Percentiles rank a stretch among this genome's conserved stretches.
Evolutionary conservation across 441 rosid species (phyloP).

Genomic region (Eruca vesicaria): DNA sequence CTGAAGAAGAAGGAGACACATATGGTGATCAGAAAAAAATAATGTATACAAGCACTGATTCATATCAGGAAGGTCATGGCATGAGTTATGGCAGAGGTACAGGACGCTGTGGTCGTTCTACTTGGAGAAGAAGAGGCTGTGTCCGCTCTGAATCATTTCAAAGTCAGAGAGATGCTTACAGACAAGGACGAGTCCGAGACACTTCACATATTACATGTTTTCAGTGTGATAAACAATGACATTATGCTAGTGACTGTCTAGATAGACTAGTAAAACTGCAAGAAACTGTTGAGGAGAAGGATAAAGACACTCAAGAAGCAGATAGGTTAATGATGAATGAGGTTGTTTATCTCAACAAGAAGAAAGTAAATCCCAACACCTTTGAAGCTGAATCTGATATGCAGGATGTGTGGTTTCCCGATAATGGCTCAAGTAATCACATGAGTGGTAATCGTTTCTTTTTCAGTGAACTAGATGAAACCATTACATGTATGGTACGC

Average conservation of each 20-base stretch:
- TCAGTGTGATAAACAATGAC: background rate
- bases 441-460: too few species aligned
- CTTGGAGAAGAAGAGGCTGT: background rate
- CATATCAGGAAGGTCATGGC: background rate
- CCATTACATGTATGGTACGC: too few species aligned
- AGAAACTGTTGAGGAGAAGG: too few species aligned
- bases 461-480: too few species aligned
- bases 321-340: background rate
- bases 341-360: background rate
- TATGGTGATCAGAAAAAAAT: background rate
- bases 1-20: background rate
- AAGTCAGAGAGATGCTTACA: too few species aligned
- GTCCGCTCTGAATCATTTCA: background rate
- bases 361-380: background rate
- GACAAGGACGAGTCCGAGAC: background rate
- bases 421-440: too few species aligned
- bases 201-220: background rate
- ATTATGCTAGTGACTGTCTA: background rate
- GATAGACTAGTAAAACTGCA: background rate
- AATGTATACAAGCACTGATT: too few species aligned
- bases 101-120: background rate
- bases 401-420: too few species aligned
- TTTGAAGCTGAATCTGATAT: background rate
- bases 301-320: background rate
- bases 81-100: background rate